phyloP scores from a whole-genome alignment of 768 basidiomycete genomes.

The Tylopilus subfusipes region DNA sequence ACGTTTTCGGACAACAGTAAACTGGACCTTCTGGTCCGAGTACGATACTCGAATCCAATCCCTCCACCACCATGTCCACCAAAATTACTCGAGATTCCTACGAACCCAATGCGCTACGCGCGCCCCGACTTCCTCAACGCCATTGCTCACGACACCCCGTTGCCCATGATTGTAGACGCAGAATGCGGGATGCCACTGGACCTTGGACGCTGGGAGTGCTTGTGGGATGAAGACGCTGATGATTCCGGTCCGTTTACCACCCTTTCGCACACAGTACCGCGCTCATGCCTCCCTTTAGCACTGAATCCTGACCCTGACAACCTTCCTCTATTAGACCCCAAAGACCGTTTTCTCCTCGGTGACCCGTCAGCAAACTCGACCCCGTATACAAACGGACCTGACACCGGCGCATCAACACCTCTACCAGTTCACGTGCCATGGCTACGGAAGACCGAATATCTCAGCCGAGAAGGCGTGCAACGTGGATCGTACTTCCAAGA shows the following conservation, averaged over 20 bases:
- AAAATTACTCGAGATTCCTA: slow-evolving; percentile 89
- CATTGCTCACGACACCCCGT: slow-evolving; percentile 72
- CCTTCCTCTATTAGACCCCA: slow-evolving; percentile 62
- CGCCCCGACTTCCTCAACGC: slow-evolving; percentile 80
- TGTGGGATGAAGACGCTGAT: slow-evolving; percentile 80
- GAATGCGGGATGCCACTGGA: slow-evolving; percentile 97
- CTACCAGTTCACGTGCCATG: slow-evolving; percentile 71
- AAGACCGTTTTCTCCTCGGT: slow-evolving; percentile 70
- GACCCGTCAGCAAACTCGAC: slow-evolving; percentile 51
- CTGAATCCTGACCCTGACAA: slow-evolving; percentile 67
- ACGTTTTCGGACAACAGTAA: slow-evolving; percentile 51
- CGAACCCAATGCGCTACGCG: slow-evolving; percentile 83
- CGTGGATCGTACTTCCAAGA: slow-evolving; percentile 46
- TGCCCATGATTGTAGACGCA: slow-evolving; percentile 96
- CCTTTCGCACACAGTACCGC: neutral
- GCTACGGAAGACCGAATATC: slow-evolving; percentile 91
- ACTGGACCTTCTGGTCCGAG: slow-evolving; percentile 87
- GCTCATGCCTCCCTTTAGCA: slow-evolving; percentile 25
- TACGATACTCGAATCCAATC: slow-evolving; percentile 91
- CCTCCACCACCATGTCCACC: slow-evolving; percentile 97
- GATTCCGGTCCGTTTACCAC: slow-evolving; percentile 50
- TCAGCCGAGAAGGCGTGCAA: slow-evolving; percentile 58
- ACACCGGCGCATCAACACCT: slow-evolving; percentile 45
- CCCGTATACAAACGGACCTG: slow-evolving; percentile 41
- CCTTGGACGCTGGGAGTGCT: slow-evolving; percentile 72